phyloP scores from a whole-genome alignment of 140 eudicot genomes.

The Flaveria floridana region DNA sequence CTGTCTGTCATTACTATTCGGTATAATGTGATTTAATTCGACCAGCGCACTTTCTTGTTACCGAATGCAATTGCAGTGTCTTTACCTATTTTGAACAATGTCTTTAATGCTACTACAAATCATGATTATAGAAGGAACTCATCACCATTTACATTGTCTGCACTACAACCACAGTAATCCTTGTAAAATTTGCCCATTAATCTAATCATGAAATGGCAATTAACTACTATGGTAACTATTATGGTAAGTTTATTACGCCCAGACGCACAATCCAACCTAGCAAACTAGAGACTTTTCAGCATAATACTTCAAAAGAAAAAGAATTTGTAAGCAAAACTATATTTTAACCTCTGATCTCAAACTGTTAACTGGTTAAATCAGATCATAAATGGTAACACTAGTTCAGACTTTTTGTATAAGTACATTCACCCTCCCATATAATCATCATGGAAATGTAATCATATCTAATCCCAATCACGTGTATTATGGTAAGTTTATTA shows the following conservation, averaged over 20 bases:
- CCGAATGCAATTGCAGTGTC: not conserved
- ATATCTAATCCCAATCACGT: constrained; percentile 20
- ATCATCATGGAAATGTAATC: constrained; percentile 9
- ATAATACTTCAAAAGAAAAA: not conserved
- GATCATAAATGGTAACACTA: constrained; percentile 10
- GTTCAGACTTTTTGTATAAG: not conserved
- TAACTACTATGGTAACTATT: not conserved
- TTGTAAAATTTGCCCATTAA: not conserved
- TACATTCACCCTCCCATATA: not conserved
- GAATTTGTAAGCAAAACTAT: not conserved
- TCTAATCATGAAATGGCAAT: not conserved
- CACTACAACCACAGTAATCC: not conserved
- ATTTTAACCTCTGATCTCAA: constrained; percentile 9
- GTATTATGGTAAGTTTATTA: constrained; percentile 5
- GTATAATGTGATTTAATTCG: not conserved
- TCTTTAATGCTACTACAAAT: constrained; percentile 2
- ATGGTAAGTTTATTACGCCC: constrained; percentile 8
- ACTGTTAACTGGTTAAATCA: constrained; percentile 4
- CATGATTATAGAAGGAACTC: constrained; percentile 8
- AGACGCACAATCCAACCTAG: constrained; percentile 7
- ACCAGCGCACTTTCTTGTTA: constrained; percentile 8
- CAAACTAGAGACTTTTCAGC: constrained; percentile 3
- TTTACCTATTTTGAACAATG: constrained; percentile 12
- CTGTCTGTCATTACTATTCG: not conserved
- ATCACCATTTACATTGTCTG: constrained; percentile 1